phyloP scores from a whole-genome alignment of 192 early-diverging fungal genomes.

The Cetraspora pellucida region DNA sequence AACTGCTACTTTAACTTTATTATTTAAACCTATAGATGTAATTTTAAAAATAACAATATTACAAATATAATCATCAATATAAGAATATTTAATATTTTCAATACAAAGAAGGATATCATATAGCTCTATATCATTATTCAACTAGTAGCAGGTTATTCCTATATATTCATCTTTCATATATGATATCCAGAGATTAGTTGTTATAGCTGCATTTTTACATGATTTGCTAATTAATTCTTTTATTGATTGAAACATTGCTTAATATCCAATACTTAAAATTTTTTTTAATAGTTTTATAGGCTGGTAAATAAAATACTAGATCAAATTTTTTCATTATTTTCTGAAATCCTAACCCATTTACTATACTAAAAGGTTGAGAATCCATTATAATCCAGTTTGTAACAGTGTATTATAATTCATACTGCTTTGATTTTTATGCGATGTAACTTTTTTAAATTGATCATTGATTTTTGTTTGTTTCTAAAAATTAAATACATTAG shows the following conservation, averaged over 20 bases:
- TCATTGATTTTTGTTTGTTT: not conserved
- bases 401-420: not conserved
- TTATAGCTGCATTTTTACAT: slow-evolving; percentile 12
- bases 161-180: not conserved
- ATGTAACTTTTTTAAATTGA: not conserved
- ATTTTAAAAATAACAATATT: too few species aligned
- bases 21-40: not conserved
- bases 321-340: not conserved
- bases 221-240: not conserved
- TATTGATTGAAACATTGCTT: not conserved
- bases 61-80: not conserved
- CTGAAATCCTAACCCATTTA: not conserved
- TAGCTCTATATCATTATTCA: not conserved
- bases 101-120: not conserved
- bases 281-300: not conserved
- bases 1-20: not conserved
- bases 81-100: not conserved
- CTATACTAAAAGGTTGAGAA: slow-evolving; percentile 6
- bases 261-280: not conserved
- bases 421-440: not conserved
- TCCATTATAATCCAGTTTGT: not conserved
- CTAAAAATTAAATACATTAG: not conserved
- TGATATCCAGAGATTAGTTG: not conserved
- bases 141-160: not conserved
- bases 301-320: not conserved